Evolutionary conservation across 2,329 filamentous ascomycete genomes (phyloP), one percentile per base, ranked within the genome.

Genomic region (Eutypella sp.): DNA sequence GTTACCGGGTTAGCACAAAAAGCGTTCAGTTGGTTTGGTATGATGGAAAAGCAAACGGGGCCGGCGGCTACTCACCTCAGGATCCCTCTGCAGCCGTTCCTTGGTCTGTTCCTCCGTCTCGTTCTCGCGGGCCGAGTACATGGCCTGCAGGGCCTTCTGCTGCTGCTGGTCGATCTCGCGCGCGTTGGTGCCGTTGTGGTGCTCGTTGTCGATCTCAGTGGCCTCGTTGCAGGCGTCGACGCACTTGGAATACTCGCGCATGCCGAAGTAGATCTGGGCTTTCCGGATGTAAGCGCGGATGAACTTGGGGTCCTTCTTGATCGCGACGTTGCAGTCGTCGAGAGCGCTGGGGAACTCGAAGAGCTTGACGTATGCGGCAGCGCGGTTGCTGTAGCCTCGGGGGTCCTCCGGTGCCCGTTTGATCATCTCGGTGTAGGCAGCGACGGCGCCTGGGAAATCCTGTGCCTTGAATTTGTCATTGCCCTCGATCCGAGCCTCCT

Each of bases 171-270:
- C 89, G 59, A 99, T 96, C 73, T 99, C 93, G 34, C 89, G 82
- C 1, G 85, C 76, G 64, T 96, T 93, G 64, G 89, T 89, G 49
- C 86, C 84, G 46, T 70, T 73, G 68, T 82, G 73, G 61, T 77
- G 67, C 56, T 82, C 81, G 48, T 76, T 77, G 66, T 99, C 93
- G 49, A 95, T 79, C 57, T 82, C 77, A 8, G 78, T 74, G 1
- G 95, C 93, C 64, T 90, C 88, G 33, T 81, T 81, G 72, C 91
- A 96, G 7, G 85, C 87, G 63, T 99, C 93, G 47, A 97, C 75
- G 63, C 88, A 95, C 67, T 91, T 92, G 68, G 85, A 96, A 76
- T 96, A 97, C 69, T 99, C 92, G 68, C 93, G 89, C 93, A 99
- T 99, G 59, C 90, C 90, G 57, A 93, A 90, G 68, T 92, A 89